Evolutionary conservation across 2,329 filamentous ascomycete species (phyloP).

Genomic region (Colletotrichum sp.): DNA sequence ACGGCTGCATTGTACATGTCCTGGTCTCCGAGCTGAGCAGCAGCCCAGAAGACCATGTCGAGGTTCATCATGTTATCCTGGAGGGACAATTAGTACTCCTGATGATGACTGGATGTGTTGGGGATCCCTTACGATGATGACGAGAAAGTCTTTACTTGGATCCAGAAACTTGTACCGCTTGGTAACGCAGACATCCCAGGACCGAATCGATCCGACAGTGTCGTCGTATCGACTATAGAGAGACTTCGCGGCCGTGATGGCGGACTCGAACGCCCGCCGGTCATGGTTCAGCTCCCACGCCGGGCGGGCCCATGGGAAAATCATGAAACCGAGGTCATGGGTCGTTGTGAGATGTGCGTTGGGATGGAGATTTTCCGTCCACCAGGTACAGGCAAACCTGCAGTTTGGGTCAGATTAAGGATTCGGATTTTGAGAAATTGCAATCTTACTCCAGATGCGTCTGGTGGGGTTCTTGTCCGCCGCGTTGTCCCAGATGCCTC

Average conservation of each 20-base stretch:
- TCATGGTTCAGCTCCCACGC: constrained; percentile 46
- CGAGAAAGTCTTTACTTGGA: constrained; percentile 38
- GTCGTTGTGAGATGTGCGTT: constrained; percentile 38
- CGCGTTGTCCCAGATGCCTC: background rate
- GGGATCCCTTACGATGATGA: constrained; percentile 41
- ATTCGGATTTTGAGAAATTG: constrained; percentile 3
- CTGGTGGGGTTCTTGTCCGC: constrained; percentile 21
- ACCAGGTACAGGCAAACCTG: constrained; percentile 42
- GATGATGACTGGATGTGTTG: background rate
- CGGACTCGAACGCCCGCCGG: constrained; percentile 34
- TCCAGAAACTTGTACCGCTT: constrained; percentile 41
- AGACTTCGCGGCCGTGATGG: constrained; percentile 38
- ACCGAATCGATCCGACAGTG: constrained; percentile 38
- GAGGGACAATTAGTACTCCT: background rate
- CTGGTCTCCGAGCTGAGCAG: constrained; percentile 33
- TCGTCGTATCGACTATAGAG: constrained; percentile 40
- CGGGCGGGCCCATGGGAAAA: constrained; percentile 39
- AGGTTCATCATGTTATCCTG: constrained; percentile 47
- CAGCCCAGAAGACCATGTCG: constrained; percentile 46
- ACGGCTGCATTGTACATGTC: constrained; percentile 38
- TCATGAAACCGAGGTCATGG: constrained; percentile 50
- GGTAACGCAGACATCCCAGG: constrained; percentile 49
- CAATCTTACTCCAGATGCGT: constrained; percentile 28
- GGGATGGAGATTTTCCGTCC: constrained; percentile 40
- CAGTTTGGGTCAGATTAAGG: accelerated